phyloP scores from a whole-genome alignment of 2,329 filamentous ascomycete genomes.

The Lasiodiplodia citricola region DNA sequence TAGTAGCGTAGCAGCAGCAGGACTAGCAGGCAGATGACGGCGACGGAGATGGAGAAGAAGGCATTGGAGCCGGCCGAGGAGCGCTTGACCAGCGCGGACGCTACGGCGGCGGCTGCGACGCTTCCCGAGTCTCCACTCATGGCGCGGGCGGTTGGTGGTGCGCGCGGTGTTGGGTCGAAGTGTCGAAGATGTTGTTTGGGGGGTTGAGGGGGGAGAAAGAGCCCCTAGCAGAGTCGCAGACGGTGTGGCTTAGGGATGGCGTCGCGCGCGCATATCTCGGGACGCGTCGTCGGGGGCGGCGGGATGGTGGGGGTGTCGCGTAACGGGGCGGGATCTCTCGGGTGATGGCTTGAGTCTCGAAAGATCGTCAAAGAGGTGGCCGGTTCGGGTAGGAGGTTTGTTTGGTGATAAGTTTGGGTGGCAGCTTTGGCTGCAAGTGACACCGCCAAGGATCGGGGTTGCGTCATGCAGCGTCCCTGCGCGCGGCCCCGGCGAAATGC shows the following conservation, averaged over 20 bases:
- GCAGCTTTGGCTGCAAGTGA: neutral
- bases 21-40: slow-evolving; percentile 75
- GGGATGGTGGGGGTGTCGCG: neutral
- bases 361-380: slow-evolving; percentile 11
- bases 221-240: slow-evolving; percentile 11
- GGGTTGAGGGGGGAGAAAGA: neutral
- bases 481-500: neutral
- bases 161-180: neutral
- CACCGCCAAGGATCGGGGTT: slow-evolving; percentile 7
- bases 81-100: slow-evolving; percentile 9
- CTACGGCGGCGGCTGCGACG: neutral
- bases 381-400: slow-evolving; percentile 7
- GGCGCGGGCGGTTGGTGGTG: neutral
- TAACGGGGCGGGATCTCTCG: neutral
- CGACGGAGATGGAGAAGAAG: slow-evolving; percentile 75
- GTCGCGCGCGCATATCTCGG: slow-evolving; percentile 12
- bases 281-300: neutral
- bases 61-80: slow-evolving; percentile 78
- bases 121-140: neutral
- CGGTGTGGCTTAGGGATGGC: slow-evolving; percentile 12
- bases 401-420: neutral
- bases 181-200: neutral
- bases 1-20: slow-evolving; percentile 88
- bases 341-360: neutral
- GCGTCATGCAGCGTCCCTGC: neutral